Evolutionary conservation across 805 yeast genomes (phyloP), one percentile per base, ranked within the genome.

Genomic region (Candida coleopterorum): DNA sequence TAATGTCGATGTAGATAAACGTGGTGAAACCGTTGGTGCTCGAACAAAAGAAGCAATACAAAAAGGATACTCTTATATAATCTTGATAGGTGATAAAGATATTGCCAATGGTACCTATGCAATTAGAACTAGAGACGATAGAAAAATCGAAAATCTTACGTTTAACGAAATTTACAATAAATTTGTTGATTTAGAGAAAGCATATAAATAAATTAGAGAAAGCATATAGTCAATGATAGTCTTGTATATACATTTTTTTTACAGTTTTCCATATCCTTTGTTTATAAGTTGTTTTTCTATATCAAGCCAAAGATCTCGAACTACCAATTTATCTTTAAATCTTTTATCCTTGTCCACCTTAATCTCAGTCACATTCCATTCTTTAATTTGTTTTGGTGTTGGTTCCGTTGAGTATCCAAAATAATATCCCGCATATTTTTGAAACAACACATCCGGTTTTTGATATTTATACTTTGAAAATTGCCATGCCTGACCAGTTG

Each of bases 401-500:
- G 79, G 70, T 49, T 93, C 97, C 23, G 87, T 89, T 42, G 75
- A 74, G 60, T 78, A 88, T 29, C 79, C 71, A 47, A 88, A 70
- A 50, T 77, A 85, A 54, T 77, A 89, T 2, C 98, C 98, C 41
- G 82, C 79, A 46, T 84, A 84, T 47, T 77, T 79, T 52, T 83
- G 93, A 60, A 93, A 93, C 45, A 93, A 68, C 29, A 68, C 68
- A 41, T 82, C 78, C 2, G 98, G 96, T 37, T 81, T 77, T 26
- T 78, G 71, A 78, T 88, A 83, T 55, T 82, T 84, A 61, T 90
- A 93, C 50, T 79, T 77, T 53, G 85, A 77, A 63, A 93, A 86
- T 63, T 93, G 99, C 99, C 99, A 93, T 37, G 81, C 71, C 64
- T 93, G 98, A 9, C 99, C 99, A 9, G 97, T 90, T 12, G 96